Conservation (phyloP, 2,329 filamentous ascomycete species). For the Zasmidium angulare region DNA sequence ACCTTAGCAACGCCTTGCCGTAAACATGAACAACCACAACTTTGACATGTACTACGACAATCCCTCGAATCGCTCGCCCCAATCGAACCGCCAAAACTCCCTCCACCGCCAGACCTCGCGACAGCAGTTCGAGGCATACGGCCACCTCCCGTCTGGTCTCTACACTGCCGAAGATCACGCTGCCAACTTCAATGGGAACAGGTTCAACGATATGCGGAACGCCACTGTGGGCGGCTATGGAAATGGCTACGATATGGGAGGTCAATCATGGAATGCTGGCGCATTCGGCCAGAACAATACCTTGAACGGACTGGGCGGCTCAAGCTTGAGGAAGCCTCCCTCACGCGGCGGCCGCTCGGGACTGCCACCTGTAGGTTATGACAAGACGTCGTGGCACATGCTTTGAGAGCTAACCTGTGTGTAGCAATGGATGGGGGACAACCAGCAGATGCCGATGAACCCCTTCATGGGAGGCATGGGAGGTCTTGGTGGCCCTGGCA, state of each 20-base stretch:
- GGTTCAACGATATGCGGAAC: slow-evolving; percentile 61
- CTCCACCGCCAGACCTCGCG: slow-evolving; percentile 72
- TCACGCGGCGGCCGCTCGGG: slow-evolving; percentile 59
- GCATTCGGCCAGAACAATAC: slow-evolving; percentile 66
- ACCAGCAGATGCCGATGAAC: slow-evolving; percentile 45
- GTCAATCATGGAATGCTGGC: slow-evolving; percentile 78
- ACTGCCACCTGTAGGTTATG: slow-evolving; percentile 68
- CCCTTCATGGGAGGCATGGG: slow-evolving; percentile 47
- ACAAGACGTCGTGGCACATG: slow-evolving; percentile 5
- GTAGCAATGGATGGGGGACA: slow-evolving; percentile 64
- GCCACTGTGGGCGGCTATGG: slow-evolving; percentile 61
- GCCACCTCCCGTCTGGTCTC: slow-evolving; percentile 64
- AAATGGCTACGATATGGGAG: slow-evolving; percentile 66
- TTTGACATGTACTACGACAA: slow-evolving; percentile 74
- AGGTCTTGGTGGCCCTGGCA: slow-evolving; percentile 36
- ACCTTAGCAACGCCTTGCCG: slow-evolving; percentile 5
- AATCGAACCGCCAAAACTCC: slow-evolving; percentile 64
- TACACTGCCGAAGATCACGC: slow-evolving; percentile 69
- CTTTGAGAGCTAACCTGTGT: slow-evolving; percentile 22
- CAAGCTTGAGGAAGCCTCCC: slow-evolving; percentile 48
- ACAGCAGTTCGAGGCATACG: slow-evolving; percentile 70
- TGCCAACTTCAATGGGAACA: slow-evolving; percentile 50
- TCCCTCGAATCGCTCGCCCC: slow-evolving; percentile 65
- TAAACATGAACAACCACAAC: slow-evolving; percentile 33
- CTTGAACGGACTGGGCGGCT: slow-evolving; percentile 44